Conservation (phyloP, 1,284 basidiomycete genomes). For the Austroboletus niveus region DNA sequence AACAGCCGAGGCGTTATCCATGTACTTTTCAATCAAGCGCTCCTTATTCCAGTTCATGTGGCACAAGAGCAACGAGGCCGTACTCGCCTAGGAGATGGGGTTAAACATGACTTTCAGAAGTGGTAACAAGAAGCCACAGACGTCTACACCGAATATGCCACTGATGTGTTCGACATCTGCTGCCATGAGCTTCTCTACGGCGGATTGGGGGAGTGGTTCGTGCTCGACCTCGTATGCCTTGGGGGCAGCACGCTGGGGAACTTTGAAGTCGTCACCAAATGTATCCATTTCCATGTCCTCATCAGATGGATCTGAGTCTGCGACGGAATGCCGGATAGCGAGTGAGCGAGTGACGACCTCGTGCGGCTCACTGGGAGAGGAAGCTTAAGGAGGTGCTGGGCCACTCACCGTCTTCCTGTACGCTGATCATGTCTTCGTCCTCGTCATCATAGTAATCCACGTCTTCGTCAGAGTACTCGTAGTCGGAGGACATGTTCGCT, state of each 20-base stretch:
- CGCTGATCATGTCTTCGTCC: conserved; percentile 65
- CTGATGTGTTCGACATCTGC: conserved; percentile 81
- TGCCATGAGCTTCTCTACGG: conserved; percentile 76
- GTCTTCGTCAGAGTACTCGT: conserved; percentile 71
- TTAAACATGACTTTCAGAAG: neutral
- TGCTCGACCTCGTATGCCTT: conserved; percentile 80
- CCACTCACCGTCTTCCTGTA: conserved; percentile 48
- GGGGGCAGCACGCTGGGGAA: conserved; percentile 52
- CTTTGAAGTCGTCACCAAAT: conserved; percentile 60
- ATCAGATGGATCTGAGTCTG: conserved; percentile 49
- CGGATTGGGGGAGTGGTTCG: conserved; percentile 67
- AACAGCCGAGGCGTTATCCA: conserved; percentile 79
- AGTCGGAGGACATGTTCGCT: conserved; percentile 66
- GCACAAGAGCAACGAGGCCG: conserved; percentile 80
- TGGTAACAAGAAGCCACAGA: conserved; percentile 42
- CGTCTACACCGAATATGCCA: conserved; percentile 83
- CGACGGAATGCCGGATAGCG: neutral
- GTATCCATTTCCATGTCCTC: conserved; percentile 68
- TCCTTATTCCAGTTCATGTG: conserved; percentile 96
- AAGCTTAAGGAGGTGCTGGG: neutral
- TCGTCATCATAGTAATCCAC: conserved; percentile 63
- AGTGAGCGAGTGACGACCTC: conserved; percentile 13
- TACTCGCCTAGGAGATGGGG: conserved; percentile 35
- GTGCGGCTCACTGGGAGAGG: conserved; percentile 21
- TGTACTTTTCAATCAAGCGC: conserved; percentile 91